Base-by-base conservation (phyloP, 176 grass and related monocot genomes). In the Juncus inflexus region DNA sequence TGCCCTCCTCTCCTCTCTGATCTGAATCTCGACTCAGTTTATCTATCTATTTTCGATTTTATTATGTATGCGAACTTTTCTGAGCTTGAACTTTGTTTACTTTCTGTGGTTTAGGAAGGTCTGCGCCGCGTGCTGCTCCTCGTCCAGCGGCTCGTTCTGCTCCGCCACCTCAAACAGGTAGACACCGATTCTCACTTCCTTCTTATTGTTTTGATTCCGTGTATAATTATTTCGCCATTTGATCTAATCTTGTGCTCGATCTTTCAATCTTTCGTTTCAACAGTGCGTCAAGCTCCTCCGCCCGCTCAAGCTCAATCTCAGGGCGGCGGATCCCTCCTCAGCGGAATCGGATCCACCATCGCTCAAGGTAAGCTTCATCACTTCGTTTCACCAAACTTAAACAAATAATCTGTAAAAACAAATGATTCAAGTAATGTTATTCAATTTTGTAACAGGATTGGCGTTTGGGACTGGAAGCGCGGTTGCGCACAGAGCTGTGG, bases 401-500 rank as follows among this genome's bases (percentile, higher is more conserved):
- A 28, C 19, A 28, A 28, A 28, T 28, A 28, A 28, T 28, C 19
- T 28, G 19, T 28, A 28, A 28, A 28, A 28, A 28, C 19, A 28
- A 28, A 28, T 28, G 19, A 28, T 28, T 28, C 19, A 28, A 28
- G 19, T 28, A 47, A 6, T 47, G 43, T 39, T 62, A 35, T 43
- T 61, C 3, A 1, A 15, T 2, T 35, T n/a, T 2, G 2, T 56
- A 2, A 42, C 45, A 95, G 90, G 91, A 12, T 70, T 95, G 87
- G 91, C 87, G 3, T 95, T 90, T 50, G 91, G 91, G 51, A 87
- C 87, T 54, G 91, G 91, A 2, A 87, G 81, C 83, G 83, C 87
- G 15, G 63, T 95, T 12, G 87, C 86, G 42, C 91, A 95, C 57
- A 83, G 91, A 50, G 87, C 81, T 65, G 91, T 95, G 51, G 91